Conservation (phyloP, 2,329 filamentous ascomycete genomes). For the Colletotrichum echinochloae region DNA sequence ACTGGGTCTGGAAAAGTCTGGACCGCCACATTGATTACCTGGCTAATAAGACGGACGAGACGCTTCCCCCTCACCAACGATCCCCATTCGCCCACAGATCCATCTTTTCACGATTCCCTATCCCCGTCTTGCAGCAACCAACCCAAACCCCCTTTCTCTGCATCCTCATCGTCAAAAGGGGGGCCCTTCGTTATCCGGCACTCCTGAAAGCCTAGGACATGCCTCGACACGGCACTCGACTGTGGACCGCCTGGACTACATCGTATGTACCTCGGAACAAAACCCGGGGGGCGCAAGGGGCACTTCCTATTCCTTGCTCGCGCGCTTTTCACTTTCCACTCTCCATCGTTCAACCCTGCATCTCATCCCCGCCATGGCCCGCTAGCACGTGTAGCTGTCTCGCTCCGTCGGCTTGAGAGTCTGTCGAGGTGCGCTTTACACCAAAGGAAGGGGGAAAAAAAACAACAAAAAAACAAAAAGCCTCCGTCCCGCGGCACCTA, state of each 20-base stretch:
- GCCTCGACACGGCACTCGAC: not conserved
- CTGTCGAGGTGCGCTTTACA: slow-evolving; percentile 15
- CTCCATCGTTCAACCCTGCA: slow-evolving; percentile 32
- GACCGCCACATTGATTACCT: not conserved
- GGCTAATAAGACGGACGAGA: not conserved
- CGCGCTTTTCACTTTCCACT: not conserved
- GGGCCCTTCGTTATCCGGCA: slow-evolving; percentile 5
- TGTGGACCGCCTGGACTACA: no score
- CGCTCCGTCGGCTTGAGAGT: not conserved
- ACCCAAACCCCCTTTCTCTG: slow-evolving; percentile 15
- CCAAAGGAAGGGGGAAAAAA: slow-evolving; percentile 19
- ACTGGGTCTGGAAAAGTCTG: not conserved
- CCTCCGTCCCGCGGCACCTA: not conserved
- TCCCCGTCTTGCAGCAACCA: slow-evolving; percentile 9
- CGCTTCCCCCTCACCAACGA: slow-evolving; percentile 6
- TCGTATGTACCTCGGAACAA: no score
- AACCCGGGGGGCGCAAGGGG: slow-evolving; percentile 32
- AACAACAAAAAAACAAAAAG: slow-evolving; percentile 22
- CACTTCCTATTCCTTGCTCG: not conserved
- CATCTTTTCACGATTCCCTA: not conserved
- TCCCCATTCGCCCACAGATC: slow-evolving; percentile 4
- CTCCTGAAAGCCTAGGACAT: slow-evolving; percentile 2
- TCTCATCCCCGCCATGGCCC: not conserved
- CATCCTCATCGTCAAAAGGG: slow-evolving; percentile 21
- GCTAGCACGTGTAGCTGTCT: slow-evolving; percentile 12